Conservation (phyloP, 345 rosid species). For the Eucalyptus erythrocorys region DNA sequence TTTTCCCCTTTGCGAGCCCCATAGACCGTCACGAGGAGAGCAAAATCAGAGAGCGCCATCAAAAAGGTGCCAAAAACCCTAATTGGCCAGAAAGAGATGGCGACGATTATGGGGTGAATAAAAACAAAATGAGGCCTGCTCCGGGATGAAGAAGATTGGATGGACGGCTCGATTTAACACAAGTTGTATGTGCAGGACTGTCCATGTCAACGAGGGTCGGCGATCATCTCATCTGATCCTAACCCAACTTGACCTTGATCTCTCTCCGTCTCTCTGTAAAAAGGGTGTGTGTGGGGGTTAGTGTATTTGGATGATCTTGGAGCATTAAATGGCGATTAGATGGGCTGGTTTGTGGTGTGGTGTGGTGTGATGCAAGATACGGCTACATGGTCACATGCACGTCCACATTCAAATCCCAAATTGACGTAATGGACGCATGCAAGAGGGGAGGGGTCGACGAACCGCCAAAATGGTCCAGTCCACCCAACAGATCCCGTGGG, state of each 20-base stretch:
- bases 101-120: not conserved
- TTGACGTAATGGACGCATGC: not conserved
- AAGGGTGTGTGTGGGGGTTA: not conserved
- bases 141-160: not conserved
- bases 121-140: not conserved
- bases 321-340: not conserved
- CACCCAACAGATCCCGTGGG: slow-evolving; percentile 33
- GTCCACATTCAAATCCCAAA: not conserved
- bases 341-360: not conserved
- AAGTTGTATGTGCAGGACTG: not conserved
- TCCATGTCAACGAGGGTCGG: not conserved
- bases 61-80: not conserved
- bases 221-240: not conserved
- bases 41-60: not conserved
- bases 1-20: not conserved
- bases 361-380: not conserved
- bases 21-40: not conserved
- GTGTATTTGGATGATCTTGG: not conserved
- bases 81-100: not conserved
- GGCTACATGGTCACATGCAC: not conserved
- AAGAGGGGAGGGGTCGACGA: slow-evolving; percentile 31
- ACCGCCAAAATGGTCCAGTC: slow-evolving; percentile 68
- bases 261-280: not conserved
- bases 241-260: not conserved
- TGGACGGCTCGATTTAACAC: not conserved